Percentiles rank a stretch among this genome's conserved stretches.
These are phyloP conservation scores for Daldinia eschscholtzii DNA, from an alignment of 2,329 filamentous ascomycete species.

Conservation along the genomic window DNA sequence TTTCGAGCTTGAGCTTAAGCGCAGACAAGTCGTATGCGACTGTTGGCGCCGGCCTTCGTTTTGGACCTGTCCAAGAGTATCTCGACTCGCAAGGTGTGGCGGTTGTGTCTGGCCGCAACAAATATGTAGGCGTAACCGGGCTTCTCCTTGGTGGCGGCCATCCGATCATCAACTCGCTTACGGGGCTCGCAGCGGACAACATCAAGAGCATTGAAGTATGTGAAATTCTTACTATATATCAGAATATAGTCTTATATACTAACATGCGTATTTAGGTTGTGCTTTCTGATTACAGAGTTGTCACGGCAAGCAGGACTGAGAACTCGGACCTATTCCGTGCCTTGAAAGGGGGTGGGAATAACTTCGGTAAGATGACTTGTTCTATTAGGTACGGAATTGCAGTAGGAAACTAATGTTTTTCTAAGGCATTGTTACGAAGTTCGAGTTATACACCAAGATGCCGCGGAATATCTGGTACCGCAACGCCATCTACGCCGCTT, in stretches of 20 bases:
- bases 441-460: neutral
- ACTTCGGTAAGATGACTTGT: conserved; percentile 11
- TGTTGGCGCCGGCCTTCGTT: conserved; percentile 1
- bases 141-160: conserved; percentile 36
- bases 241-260: neutral
- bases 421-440: conserved; percentile 1
- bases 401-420: neutral
- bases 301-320: neutral
- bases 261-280: neutral
- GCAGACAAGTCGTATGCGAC: conserved; percentile 4
- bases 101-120: conserved; percentile 5
- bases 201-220: conserved; percentile 3
- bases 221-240: neutral
- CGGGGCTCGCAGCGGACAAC: conserved; percentile 8
- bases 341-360: conserved; percentile 21
- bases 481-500: conserved; percentile 6
- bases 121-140: conserved; percentile 32
- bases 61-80: conserved; percentile 2
- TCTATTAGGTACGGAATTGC: neutral
- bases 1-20: neutral
- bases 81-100: conserved; percentile 6
- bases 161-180: conserved; percentile 6
- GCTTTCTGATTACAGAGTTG: neutral
- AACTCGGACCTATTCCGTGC: conserved; percentile 16
- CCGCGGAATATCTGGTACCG: conserved; percentile 5